Conservation (phyloP, 225 moss, liverwort and hornwort species). For the Sphagnum contortum region DNA sequence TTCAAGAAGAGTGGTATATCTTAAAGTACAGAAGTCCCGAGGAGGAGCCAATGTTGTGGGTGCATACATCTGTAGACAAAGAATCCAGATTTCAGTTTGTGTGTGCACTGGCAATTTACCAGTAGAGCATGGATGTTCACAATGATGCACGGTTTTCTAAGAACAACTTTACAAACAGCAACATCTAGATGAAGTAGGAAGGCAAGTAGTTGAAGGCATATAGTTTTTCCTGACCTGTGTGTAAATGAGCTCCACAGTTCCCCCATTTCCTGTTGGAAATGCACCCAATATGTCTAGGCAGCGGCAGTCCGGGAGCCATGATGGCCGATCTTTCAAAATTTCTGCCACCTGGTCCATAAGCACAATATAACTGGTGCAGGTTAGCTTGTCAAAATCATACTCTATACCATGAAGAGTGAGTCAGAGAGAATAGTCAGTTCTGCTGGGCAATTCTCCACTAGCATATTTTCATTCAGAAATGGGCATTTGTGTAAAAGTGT, state of each 20-base stretch:
- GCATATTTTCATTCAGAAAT: too few relatives aligned
- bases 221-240: slow-evolving; percentile 52
- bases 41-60: slow-evolving; percentile 94
- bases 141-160: too few relatives aligned
- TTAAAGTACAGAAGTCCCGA: slow-evolving; percentile 89
- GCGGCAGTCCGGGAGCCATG: slow-evolving; percentile 95
- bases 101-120: too few relatives aligned
- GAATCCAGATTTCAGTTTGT: not conserved
- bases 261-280: slow-evolving; percentile 89
- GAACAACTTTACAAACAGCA: not conserved
- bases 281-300: slow-evolving; percentile 91
- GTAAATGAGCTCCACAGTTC: slow-evolving; percentile 91
- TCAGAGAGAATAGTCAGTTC: too few relatives aligned
- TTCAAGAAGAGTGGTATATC: slow-evolving; percentile 89
- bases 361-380: not conserved
- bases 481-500: too few relatives aligned
- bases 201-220: slow-evolving; percentile 1
- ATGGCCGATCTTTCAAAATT: slow-evolving; percentile 91
- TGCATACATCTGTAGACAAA: slow-evolving; percentile 80
- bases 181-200: not conserved
- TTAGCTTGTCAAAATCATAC: too few relatives aligned
- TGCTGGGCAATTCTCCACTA: too few relatives aligned
- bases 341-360: slow-evolving; percentile 44
- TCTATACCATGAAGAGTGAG: too few relatives aligned
- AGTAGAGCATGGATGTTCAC: too few relatives aligned